Base-by-base conservation (phyloP, 768 basidiomycete species). In the Mycena indigotica region DNA sequence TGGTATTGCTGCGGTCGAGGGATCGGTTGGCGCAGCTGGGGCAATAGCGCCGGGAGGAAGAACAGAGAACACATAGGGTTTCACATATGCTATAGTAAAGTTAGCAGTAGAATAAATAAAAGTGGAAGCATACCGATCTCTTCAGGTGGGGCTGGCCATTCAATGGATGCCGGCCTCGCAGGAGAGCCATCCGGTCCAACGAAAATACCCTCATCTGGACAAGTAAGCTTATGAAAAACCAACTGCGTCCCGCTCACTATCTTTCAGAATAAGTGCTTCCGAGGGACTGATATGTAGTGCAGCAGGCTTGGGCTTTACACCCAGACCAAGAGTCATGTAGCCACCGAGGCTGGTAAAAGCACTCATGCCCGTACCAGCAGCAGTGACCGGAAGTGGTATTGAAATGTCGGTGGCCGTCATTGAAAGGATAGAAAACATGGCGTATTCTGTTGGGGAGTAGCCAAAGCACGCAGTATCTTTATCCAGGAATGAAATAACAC, bases 241-340 rank as follows among this genome's bases (percentile, higher is more conserved):
- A 13, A 4, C 38, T 6, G 48, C 39, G 19, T 25, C 2, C 23
- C 2, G 79, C 87, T 69, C 62, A 95, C 93, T 84, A 54, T 95
- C 93, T 72, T 87, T 91, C 2, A 84, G 80, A 30, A 94, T 81
- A 3, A 95, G 71, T 6, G 83, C 81, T 64, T 95, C 89, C 0
- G 76, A 77, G 5, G 87, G 84, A 29, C 73, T 75, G 25, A 88
- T 71, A 15, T 76, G 77, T 2, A 84, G 74, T 10, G 85, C 75
- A 5, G 78, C 80, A 2, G 90, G 87, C 70, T 87, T 93, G 15
- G 80, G 79, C 69, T 88, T 93, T 3, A 85, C 79, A 8, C 89
- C 89, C 6, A 93, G 74, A 1, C 91, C 89, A 23, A 93, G 76
- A 2, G 85, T 88, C 91, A 95, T 93, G 65, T 94, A 95, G 3